Evolutionary conservation across 768 basidiomycete genomes (phyloP), one percentile per base, ranked within the genome.

Genomic region (Cubamyces lactineus): DNA sequence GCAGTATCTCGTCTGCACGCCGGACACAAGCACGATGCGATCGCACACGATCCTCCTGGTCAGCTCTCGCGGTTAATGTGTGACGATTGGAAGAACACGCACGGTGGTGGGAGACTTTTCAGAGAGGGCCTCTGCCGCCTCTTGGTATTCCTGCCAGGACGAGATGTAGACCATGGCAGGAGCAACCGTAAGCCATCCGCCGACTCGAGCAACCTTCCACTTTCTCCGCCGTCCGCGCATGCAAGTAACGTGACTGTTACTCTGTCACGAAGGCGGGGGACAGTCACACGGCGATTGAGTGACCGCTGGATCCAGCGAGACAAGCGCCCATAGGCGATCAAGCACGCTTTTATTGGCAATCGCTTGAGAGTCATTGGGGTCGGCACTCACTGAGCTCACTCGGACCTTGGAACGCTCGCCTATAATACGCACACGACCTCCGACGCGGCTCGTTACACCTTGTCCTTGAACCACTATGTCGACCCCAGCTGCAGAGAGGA

Each of bases 91-190:
- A 17, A n/a, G 19, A 28, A 40, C 4, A 76, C 86, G 59, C 67
- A 95, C 94, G 64, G 83, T 86, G 67, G 82, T 82, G 1, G 95
- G 94, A 15, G 91, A 88, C 70, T 86, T 88, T 53, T 81, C 76
- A 73, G 97, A 98, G 54, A 97, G 79, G 9, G 80, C 86, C 75
- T 94, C 92, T 65, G 94, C 94, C 26, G 92, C 93, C 77, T 94
- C 87, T 77, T 93, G 91, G 77, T 84, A 92, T 70, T 93, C 88
- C 76, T 92, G 89, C 92, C 92, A 94, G 76, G 87, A 89, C 67
- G 84, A 81, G 79, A 94, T 91, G 82, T 92, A 94, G 67, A 92
- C 91, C 92, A 92, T 92, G 69, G 81, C 80, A 77, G 71, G 79
- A 79, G 83, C 72, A 77, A 21, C 53, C 48, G 26, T 24, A 9